Evolutionary conservation across 1,139 yeast genomes (phyloP).

Genomic region (Taphrina populina): DNA sequence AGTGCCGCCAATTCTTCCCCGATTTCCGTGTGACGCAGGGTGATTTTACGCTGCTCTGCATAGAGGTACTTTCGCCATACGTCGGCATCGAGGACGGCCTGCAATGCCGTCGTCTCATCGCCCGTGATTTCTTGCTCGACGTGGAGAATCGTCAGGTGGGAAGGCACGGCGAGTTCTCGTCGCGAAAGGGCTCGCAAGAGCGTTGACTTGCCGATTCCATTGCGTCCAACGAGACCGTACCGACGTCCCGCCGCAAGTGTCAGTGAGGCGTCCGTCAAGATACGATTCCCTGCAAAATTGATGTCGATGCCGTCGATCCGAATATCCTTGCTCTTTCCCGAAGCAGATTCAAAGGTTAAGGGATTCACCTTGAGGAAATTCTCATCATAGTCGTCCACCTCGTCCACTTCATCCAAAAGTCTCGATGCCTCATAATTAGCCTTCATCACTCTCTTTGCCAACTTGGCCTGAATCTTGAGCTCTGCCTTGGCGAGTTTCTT

Average conservation of each 20-base stretch:
- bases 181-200: constrained; percentile 83
- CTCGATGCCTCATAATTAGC: constrained; percentile 86
- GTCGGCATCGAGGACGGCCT: constrained; percentile 95
- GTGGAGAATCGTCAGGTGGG: constrained; percentile 89
- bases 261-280: constrained; percentile 80
- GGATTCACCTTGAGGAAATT: constrained; percentile 95
- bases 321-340: constrained; percentile 90
- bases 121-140: constrained; percentile 97
- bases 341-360: constrained; percentile 72
- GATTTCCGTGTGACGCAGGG: constrained; percentile 71
- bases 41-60: constrained; percentile 70
- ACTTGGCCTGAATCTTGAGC: constrained; percentile 92
- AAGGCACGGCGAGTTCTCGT: constrained; percentile 90
- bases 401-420: constrained; percentile 63
- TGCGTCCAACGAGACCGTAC: constrained; percentile 96
- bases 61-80: constrained; percentile 94
- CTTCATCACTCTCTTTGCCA: constrained; percentile 77
- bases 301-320: constrained; percentile 89
- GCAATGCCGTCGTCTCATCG: constrained; percentile 84
- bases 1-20: constrained; percentile 58
- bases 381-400: constrained; percentile 71
- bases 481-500: constrained; percentile 97
- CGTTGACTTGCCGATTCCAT: constrained; percentile 99
- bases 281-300: constrained; percentile 90
- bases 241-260: constrained; percentile 89